Conservation (phyloP, 495 filamentous ascomycete genomes). For the Aspergillus bridgeri region DNA sequence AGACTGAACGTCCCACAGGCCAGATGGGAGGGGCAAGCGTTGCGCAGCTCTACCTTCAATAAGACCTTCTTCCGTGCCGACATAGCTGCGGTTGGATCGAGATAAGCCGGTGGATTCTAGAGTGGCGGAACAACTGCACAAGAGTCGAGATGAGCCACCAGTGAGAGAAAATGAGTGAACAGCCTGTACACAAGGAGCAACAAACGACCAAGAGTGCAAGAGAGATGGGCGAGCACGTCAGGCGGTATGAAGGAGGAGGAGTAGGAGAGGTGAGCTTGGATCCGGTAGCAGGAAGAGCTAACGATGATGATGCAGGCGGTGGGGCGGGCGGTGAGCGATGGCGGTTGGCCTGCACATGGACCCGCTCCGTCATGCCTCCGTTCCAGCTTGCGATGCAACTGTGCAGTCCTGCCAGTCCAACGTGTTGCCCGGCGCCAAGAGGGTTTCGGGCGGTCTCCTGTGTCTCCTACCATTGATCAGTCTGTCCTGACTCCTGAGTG, state of each 20-base stretch:
- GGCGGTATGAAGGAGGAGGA: conserved; percentile 1
- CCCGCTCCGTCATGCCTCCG: too few species aligned
- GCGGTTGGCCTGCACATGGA: too few species aligned
- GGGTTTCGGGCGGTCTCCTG: neutral
- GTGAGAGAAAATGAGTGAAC: neutral
- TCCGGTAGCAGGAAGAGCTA: conserved; percentile 7
- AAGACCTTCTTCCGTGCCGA: conserved; percentile 95
- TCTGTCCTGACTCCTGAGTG: neutral
- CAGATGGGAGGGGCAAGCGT: neutral
- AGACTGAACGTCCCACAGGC: neutral
- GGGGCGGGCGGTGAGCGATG: conserved; percentile 27
- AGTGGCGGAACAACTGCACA: neutral
- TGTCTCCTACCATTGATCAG: neutral
- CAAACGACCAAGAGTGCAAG: neutral
- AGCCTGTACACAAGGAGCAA: neutral
- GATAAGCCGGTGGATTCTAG: neutral
- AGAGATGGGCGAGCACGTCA: neutral
- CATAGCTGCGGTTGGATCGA: conserved; percentile 51
- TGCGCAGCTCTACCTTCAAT: conserved; percentile 67
- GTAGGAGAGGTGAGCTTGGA: conserved; percentile 7
- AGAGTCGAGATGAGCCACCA: neutral
- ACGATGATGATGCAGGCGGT: conserved; percentile 40
- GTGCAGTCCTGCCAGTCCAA: neutral
- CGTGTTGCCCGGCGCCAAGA: neutral
- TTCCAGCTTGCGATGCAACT: too few species aligned